Base-by-base conservation (phyloP, 495 filamentous ascomycete species). In the Penicillium cinerascens region DNA sequence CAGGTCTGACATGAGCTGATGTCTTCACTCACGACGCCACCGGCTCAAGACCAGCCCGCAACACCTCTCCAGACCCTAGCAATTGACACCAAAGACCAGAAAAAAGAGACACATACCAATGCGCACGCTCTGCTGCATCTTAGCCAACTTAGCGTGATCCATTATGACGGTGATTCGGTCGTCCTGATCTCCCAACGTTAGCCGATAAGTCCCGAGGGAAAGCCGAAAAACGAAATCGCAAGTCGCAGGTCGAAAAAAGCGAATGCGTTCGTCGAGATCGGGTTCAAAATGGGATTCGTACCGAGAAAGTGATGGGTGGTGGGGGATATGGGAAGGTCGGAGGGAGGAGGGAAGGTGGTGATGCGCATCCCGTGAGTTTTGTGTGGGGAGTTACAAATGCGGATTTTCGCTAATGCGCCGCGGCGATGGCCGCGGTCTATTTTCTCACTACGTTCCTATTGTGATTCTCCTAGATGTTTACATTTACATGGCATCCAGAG, bases 71-170 rank as follows among this genome's bases (percentile, higher is more conserved):
- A 49, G 39, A 43, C 20, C 21, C 18, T 17, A n/a, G 11, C 18
- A 21, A 23, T 1, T 15, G 4, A 18, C 11, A 4, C 2, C 13
- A 29, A 9, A 17, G 6, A 5, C 22, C 22, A 23, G 6, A 0
- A 54, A 56, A 52, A 45, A 52, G 40, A 55, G 8, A 40, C 26
- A 73, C 78, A 60, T 73, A 81, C 78, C 78, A 70, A 77, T 81
- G 64, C 77, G 77, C 61, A 77, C 78, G 58, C 73, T 78, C 65
- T 72, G 69, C 73, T 79, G 78, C 74, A 81, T 74, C 58, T 67
- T 74, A 64, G 77, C 77, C 64, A 81, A 68, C 76, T 81, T 81
- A 65, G 74, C 78, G 53, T 78, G 74, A 77, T 81, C 78, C 78
- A 81, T 81, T 49, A 54, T 77, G 69, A 64, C 60, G 64, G 55